These are phyloP conservation scores for Lathyrus tuberosus DNA, from an alignment of 306 rosid genomes.

Conservation along the genomic window DNA sequence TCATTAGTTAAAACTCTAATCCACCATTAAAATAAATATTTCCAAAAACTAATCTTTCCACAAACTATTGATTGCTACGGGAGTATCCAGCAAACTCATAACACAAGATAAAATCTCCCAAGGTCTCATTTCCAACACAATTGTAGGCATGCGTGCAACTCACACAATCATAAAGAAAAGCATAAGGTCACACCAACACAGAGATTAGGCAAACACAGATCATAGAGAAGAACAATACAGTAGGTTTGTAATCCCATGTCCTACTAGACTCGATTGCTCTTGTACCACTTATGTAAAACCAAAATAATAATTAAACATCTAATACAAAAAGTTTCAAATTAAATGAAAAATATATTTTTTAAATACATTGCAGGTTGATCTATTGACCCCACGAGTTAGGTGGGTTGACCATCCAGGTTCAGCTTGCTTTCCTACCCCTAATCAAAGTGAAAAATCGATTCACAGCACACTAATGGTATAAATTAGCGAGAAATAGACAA, in stretches of 20 bases:
- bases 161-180: neutral
- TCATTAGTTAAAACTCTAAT: too few relatives aligned
- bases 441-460: neutral
- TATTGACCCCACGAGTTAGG: neutral
- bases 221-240: neutral
- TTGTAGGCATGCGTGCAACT: neutral
- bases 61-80: neutral
- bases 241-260: neutral
- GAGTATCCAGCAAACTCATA: neutral
- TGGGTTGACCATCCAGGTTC: neutral
- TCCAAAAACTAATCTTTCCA: neutral
- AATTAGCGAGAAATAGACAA: neutral
- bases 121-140: neutral
- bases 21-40: too few relatives aligned
- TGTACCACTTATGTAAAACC: neutral
- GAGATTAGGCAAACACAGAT: too few relatives aligned
- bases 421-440: neutral
- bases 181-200: neutral
- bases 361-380: neutral
- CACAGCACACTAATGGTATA: neutral
- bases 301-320: neutral
- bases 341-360: neutral
- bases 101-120: neutral
- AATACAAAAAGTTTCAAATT: neutral
- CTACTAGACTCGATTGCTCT: neutral